phyloP scores from a whole-genome alignment of 176 grass and related monocot species.

The Cocos nucifera region DNA sequence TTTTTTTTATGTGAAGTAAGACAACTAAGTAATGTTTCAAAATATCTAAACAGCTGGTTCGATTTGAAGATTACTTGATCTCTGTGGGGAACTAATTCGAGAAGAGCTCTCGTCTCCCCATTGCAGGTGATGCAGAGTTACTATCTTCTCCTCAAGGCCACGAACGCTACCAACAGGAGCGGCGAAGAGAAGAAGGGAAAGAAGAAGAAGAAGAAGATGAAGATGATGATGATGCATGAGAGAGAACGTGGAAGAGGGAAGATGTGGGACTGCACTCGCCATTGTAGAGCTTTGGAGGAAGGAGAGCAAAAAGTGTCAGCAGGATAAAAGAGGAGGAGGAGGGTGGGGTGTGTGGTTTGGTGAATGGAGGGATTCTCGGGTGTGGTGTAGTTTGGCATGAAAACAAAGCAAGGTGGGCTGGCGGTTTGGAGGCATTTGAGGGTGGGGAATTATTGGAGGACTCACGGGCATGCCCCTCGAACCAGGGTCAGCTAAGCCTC shows the following conservation, averaged over 20 bases:
- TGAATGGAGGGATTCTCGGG: background rate
- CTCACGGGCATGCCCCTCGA: constrained; percentile 8
- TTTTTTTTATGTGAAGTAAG: no score
- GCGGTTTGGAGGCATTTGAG: constrained; percentile 3
- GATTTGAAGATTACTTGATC: constrained; percentile 28
- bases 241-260: background rate
- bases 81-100: constrained; percentile 7
- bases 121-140: constrained; percentile 37
- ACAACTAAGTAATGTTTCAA: no score
- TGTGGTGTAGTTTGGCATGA: background rate
- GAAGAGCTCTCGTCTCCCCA: constrained; percentile 6
- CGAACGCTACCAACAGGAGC: background rate
- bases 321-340: background rate
- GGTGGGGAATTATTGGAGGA: constrained; percentile 1
- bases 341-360: background rate
- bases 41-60: no score
- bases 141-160: constrained; percentile 7
- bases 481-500: no score
- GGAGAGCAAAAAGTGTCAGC: background rate
- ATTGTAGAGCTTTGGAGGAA: constrained; percentile 12
- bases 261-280: background rate
- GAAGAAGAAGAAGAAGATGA: background rate
- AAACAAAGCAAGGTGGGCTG: constrained; percentile 10
- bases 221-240: constrained; percentile 2
- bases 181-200: constrained; percentile 12